Base-by-base conservation (phyloP, 1,284 basidiomycete species). In the Tilletiaria anomala region DNA sequence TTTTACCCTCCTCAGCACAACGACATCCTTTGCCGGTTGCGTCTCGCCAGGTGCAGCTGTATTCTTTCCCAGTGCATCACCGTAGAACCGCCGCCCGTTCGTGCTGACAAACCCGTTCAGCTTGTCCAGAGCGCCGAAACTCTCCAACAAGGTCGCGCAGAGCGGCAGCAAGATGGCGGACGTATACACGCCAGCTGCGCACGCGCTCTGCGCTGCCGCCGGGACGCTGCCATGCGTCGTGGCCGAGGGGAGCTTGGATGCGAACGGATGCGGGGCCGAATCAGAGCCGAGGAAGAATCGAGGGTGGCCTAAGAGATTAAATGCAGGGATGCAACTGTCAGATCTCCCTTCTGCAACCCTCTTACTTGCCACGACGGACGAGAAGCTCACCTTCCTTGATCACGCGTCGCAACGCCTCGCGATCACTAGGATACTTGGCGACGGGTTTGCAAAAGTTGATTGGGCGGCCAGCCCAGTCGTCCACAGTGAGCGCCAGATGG, bases 401-500 rank as follows among this genome's bases (percentile, higher is more conserved):
- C 29, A 89, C 79, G 17, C 83, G 76, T 43, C 79, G 77, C 42
- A 99, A 71, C 8, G 93, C 89, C 54, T 77, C 70, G 20, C 91
- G 75, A 68, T 99, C 93, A 53, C 83, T 80, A 3, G 89, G 89
- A 60, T 79, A 88, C 70, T 99, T 99, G 20, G 93, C 91, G 17
- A 99, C 83, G 0, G 93, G 93, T 70, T 97, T 99, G 75, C 93
- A 97, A 68, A 84, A 99, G 67, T 94, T 79, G 75, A 85, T 85
- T 0, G 85, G 79, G 69, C 96, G 88, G 5, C 89, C 87, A 1
- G 89, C 89, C 80, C 91, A 96, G 60, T 93, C 84, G 69, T 99
- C 93, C 6, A 97, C 86, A 1, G 84, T 91, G 43, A 99, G 75
- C 31, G 78, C 79, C 29, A 99, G 78, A 67, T 99, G 93, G 70